Percentiles rank a stretch among this genome's conserved stretches.
Conservation (phyloP, 2,329 filamentous ascomycete genomes). For the Hymenoscyphus fraxineus region DNA sequence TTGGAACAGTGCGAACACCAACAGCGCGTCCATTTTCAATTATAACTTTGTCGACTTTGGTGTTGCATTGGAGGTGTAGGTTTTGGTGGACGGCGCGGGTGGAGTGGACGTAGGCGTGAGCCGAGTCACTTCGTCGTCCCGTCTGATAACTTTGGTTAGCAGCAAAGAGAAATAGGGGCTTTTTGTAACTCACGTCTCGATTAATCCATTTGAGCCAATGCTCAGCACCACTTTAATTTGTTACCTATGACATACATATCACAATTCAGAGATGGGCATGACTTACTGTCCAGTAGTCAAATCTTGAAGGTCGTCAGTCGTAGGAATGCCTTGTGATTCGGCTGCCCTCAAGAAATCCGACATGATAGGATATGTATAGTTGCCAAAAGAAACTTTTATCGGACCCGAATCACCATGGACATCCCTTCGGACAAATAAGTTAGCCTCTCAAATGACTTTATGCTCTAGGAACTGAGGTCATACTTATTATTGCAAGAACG, state of each 20-base stretch:
- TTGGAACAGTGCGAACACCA: constrained; percentile 65
- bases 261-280: background rate
- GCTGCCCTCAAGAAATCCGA: constrained; percentile 73
- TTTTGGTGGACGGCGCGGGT: constrained; percentile 63
- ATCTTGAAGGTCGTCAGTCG: constrained; percentile 74
- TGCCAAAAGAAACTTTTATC: constrained; percentile 60
- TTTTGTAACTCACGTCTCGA: constrained; percentile 45
- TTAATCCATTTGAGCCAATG: constrained; percentile 89
- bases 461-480: constrained; percentile 4
- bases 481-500: constrained; percentile 53
- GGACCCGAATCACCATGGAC: constrained; percentile 75
- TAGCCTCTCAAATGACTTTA: background rate
- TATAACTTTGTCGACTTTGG: constrained; percentile 52
- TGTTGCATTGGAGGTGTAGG: constrained; percentile 56
- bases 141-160: constrained; percentile 38
- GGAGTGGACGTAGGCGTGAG: constrained; percentile 74
- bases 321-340: constrained; percentile 70
- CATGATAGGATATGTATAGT: constrained; percentile 69
- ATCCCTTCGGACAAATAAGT: constrained; percentile 41
- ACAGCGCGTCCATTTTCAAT: constrained; percentile 62
- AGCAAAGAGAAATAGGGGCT: background rate
- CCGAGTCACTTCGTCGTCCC: constrained; percentile 71
- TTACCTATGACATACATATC: background rate
- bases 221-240: constrained; percentile 56
- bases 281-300: constrained; percentile 53